Base-by-base conservation (phyloP, 208 protist genomes). In the Leishmania major region DNA sequence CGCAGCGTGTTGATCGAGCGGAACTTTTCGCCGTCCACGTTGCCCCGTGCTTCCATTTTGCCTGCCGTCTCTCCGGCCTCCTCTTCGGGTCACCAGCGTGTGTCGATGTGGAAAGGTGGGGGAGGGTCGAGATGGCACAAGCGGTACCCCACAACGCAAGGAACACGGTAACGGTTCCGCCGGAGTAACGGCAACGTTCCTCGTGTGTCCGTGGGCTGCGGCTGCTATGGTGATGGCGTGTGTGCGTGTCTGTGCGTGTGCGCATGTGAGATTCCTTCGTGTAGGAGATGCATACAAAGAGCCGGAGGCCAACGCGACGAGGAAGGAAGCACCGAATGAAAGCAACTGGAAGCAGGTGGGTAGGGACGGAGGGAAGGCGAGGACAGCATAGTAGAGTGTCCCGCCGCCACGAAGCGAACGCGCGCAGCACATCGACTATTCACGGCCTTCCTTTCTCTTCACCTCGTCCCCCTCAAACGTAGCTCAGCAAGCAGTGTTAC, bases 1-100 rank as follows among this genome's bases (percentile, higher is more conserved):
- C 87, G 85, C 78, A 91, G 67, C 81, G 84, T 67, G 49, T 87
- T 82, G 60, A 88, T 83, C 45, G 83, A 84, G 59, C 53, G 66
- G 37, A 84, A 40, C 31, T 85, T 86, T 75, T 87, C 85, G 19
- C 76, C 85, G 81, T 87, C 81, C 79, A 87, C 89, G 47, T 1
- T 78, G 57, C 31, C 43, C 17, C 25, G 0, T 51, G 13, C 70
- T 74, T 13, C 10, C 45, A n/a, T n/a, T 51, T 28, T 28, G 35
- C 40, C n/a, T 72, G 67, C n/a, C 40, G 15, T 45, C 67, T 31
- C 40, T 22, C 15, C 15, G 51, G 51, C 15, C 51, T 43, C 49
- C 22, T 45, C 40, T 72, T 28, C 22, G 0, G 10, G 7, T 40
- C 66, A 28, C 35, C 31, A 22, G 15, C 5, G 17, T 55, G 51